Conservation (phyloP, 352 stramenopile species). For the Phytophthora megakarya region DNA sequence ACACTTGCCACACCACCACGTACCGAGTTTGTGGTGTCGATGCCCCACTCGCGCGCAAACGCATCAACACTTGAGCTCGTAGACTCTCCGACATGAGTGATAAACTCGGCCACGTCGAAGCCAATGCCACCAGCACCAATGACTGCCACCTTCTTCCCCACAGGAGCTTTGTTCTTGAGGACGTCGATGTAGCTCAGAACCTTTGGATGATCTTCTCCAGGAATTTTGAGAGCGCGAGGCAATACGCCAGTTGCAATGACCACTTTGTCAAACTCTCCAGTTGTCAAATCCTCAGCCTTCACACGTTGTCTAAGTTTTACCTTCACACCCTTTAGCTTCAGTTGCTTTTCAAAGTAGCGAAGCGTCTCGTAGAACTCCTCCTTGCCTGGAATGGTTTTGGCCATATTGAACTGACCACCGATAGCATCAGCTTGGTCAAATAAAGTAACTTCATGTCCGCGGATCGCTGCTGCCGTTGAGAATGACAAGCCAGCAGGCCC, state of each 20-base stretch:
- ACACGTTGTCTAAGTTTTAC: constrained; percentile 72
- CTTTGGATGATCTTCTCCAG: constrained; percentile 88
- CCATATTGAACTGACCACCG: constrained; percentile 97
- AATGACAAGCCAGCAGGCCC: constrained; percentile 95
- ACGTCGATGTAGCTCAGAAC: constrained; percentile 97
- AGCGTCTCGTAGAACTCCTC: constrained; percentile 98
- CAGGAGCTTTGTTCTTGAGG: constrained; percentile 84
- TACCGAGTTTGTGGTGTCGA: constrained; percentile 85
- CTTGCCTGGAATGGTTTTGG: constrained; percentile 96
- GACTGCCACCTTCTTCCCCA: constrained; percentile 94
- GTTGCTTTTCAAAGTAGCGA: constrained; percentile 92
- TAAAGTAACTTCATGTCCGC: constrained; percentile 94
- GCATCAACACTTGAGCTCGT: constrained; percentile 73
- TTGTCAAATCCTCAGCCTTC: constrained; percentile 52
- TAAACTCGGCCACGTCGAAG: constrained; percentile 97
- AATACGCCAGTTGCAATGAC: constrained; percentile 96
- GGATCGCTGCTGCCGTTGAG: constrained; percentile 83
- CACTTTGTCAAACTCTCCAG: constrained; percentile 88
- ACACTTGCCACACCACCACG: constrained; percentile 85
- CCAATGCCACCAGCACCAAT: constrained; percentile 97
- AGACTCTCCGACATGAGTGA: constrained; percentile 84
- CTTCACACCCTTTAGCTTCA: constrained; percentile 88
- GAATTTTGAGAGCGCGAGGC: constrained; percentile 90
- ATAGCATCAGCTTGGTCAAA: constrained; percentile 91
- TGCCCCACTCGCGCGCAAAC: constrained; percentile 95